Percentiles rank a stretch among this genome's conserved stretches.
Evolutionary conservation across 805 yeast species (phyloP).

Genomic region (Pichia heedii): DNA sequence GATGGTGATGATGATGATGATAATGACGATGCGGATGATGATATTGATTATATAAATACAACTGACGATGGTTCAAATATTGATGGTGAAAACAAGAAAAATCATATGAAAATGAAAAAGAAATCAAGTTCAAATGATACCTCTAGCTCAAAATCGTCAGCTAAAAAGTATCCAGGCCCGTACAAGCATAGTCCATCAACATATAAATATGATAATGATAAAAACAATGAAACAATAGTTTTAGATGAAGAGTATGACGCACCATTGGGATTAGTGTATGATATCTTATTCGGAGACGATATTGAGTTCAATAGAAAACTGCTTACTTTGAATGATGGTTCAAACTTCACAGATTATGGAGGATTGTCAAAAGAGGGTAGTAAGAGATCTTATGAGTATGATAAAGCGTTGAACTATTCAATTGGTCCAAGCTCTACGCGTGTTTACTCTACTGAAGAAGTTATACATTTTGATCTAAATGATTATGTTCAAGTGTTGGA

Average conservation of each 20-base stretch:
- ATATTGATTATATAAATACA: conserved; percentile 19
- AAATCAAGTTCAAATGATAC: too few relatives aligned
- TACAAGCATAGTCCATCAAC: conserved; percentile 50
- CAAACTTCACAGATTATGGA: conserved; percentile 33
- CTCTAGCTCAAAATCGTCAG: not conserved
- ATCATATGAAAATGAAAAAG: not conserved
- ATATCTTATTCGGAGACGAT: conserved; percentile 59
- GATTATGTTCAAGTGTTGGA: conserved; percentile 52
- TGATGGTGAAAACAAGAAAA: not conserved
- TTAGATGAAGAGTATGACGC: conserved; percentile 45
- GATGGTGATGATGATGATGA: conserved; percentile 20
- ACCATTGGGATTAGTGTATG: conserved; percentile 70
- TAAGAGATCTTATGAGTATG: conserved; percentile 50
- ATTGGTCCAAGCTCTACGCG: conserved; percentile 91
- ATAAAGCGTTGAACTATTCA: conserved; percentile 66
- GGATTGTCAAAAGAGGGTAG: conserved; percentile 31
- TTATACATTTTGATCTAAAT: conserved; percentile 46
- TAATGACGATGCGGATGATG: conserved; percentile 5
- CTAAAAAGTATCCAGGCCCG: conserved; percentile 41
- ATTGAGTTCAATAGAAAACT: conserved; percentile 31
- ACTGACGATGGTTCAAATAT: conserved; percentile 6
- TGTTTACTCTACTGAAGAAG: conserved; percentile 48
- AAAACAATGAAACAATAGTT: conserved; percentile 43
- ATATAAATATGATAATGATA: conserved; percentile 34
- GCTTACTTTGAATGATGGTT: conserved; percentile 38